Conservation (phyloP, 2,329 filamentous ascomycete species). For the Aspergillus chevalieri region DNA sequence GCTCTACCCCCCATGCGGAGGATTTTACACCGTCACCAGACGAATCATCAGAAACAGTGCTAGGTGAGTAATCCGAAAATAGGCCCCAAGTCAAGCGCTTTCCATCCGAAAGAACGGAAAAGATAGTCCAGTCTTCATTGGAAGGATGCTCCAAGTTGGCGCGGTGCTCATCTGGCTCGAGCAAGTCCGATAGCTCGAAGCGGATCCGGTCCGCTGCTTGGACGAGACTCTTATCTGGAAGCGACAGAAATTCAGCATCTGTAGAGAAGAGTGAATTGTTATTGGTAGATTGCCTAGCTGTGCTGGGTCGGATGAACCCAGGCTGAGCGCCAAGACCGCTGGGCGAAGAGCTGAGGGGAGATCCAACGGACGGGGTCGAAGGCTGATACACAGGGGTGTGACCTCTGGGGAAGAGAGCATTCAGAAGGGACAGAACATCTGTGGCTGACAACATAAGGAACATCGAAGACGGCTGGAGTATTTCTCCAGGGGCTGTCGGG, state of each 20-base stretch:
- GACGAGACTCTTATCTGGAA: constrained; percentile 19
- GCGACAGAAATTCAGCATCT: constrained; percentile 24
- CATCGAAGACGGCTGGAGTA: constrained; percentile 37
- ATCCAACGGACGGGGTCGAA: constrained; percentile 20
- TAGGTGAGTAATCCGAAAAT: constrained; percentile 55
- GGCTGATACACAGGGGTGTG: constrained; percentile 19
- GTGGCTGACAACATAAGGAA: constrained; percentile 74
- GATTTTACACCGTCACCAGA: constrained; percentile 40
- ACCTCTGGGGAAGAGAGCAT: constrained; percentile 66
- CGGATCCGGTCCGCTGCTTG: constrained; percentile 36
- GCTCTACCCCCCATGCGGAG: constrained; percentile 55
- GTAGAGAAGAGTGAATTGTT: constrained; percentile 24
- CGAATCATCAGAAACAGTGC: constrained; percentile 52
- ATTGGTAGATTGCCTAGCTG: constrained; percentile 18
- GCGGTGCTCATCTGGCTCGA: constrained; percentile 28
- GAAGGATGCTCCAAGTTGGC: constrained; percentile 69
- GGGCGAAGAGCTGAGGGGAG: constrained; percentile 13
- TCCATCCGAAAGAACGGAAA: constrained; percentile 71
- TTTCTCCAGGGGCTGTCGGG: constrained; percentile 44
- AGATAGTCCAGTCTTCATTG: constrained; percentile 73
- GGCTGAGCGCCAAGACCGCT: constrained; percentile 19
- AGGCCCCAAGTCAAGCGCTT: constrained; percentile 63
- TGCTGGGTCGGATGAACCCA: constrained; percentile 26
- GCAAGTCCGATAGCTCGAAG: constrained; percentile 35
- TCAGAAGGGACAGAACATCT: constrained; percentile 73